Percentiles rank a stretch among this genome's conserved stretches.
Evolutionary conservation across 2,329 filamentous ascomycete species (phyloP).

Genomic region (Fusarium continuum): DNA sequence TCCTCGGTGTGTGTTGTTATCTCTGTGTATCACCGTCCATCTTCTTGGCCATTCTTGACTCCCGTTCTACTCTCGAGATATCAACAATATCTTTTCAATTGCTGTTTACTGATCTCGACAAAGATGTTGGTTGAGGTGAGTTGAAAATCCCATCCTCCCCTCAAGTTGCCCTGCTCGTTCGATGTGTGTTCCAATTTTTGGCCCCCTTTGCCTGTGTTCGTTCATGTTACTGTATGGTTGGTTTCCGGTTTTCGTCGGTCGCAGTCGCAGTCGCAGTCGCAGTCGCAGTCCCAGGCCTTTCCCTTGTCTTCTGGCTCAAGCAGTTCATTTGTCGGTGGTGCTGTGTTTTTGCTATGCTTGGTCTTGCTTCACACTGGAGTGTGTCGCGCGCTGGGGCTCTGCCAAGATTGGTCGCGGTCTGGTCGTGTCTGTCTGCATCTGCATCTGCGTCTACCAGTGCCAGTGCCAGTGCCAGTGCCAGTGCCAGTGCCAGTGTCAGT

Average conservation of each 20-base stretch:
- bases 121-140: conserved; percentile 52
- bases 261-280: not conserved
- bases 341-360: conserved; percentile 1
- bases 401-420: conserved; percentile 23
- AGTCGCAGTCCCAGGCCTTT: not conserved
- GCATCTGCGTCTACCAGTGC: conserved; percentile 6
- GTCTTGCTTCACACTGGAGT: conserved; percentile 18
- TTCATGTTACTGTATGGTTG: conserved; percentile 9
- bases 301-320: not conserved
- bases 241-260: not conserved
- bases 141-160: conserved; percentile 27
- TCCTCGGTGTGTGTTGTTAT: not conserved
- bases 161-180: conserved; percentile 12
- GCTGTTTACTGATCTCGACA: conserved; percentile 13
- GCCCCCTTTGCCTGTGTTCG: conserved; percentile 1
- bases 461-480: conserved; percentile 15
- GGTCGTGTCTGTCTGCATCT: conserved; percentile 1
- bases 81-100: conserved; percentile 13
- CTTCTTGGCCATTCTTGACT: conserved; percentile 27
- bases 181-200: conserved; percentile 16
- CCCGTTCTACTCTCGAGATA: conserved; percentile 3
- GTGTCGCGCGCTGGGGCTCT: conserved; percentile 26
- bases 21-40: conserved; percentile 20
- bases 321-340: not conserved
- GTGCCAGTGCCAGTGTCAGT: conserved; percentile 11